These are phyloP conservation scores for Mucor racemosus DNA, from an alignment of 371 early-diverging fungal species.

Conservation along the genomic window DNA sequence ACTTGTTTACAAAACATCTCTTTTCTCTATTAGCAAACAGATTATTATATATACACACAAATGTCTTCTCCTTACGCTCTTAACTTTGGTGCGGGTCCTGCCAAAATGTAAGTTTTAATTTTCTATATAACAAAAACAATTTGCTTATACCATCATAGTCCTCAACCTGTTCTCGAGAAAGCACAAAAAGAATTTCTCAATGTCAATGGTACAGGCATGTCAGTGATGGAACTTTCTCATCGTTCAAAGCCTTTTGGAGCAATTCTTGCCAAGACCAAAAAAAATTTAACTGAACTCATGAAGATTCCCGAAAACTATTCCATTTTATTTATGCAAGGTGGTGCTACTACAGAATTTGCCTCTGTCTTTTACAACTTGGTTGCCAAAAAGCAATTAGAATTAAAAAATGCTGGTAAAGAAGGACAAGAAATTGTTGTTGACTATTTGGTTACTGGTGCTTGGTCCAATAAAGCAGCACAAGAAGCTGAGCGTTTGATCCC, in stretches of 20 bases:
- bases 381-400: conserved; percentile 62
- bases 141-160: conserved; percentile 39
- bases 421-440: conserved; percentile 65
- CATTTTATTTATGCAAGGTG: conserved; percentile 95
- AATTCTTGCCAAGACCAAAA: conserved; percentile 75
- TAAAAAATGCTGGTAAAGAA: conserved; percentile 34
- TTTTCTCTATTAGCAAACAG: no score
- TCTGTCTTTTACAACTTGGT: conserved; percentile 87
- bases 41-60: background rate
- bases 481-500: conserved; percentile 85
- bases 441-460: conserved; percentile 92
- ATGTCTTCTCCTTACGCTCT: conserved; percentile 37
- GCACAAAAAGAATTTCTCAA: conserved; percentile 84
- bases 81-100: conserved; percentile 96
- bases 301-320: conserved; percentile 86
- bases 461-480: conserved; percentile 89
- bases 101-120: conserved; percentile 64
- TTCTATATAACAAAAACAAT: background rate
- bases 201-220: conserved; percentile 83
- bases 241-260: conserved; percentile 83
- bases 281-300: conserved; percentile 70
- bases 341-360: conserved; percentile 92
- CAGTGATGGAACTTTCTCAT: conserved; percentile 95
- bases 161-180: conserved; percentile 76
- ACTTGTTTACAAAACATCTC: no score